phyloP scores from a whole-genome alignment of 1,139 yeast genomes.

The Geotrichum aggregatum region DNA sequence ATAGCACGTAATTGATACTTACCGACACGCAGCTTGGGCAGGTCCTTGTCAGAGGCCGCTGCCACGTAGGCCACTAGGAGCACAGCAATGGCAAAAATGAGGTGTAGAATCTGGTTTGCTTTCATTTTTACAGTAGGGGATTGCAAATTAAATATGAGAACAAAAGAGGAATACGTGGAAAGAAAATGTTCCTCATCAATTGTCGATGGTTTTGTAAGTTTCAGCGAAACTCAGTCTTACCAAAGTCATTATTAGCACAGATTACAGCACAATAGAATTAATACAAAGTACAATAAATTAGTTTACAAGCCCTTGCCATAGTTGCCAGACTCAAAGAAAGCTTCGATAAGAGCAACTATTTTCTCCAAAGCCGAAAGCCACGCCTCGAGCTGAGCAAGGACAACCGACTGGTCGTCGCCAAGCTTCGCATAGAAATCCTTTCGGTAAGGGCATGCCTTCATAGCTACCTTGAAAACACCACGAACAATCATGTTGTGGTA shows the following conservation, averaged over 20 bases:
- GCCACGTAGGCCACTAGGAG: slow-evolving; percentile 20
- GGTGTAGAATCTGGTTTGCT: slow-evolving; percentile 5
- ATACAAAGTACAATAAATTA: slow-evolving; percentile 1
- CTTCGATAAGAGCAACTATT: slow-evolving; percentile 68
- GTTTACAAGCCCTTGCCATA: slow-evolving; percentile 83
- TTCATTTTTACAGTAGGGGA: slow-evolving; percentile 4
- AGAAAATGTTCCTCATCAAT: slow-evolving; percentile 4
- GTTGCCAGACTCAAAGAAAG: slow-evolving; percentile 72
- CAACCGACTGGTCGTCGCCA: slow-evolving; percentile 47
- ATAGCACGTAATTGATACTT: too few relatives aligned
- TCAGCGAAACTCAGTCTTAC: too few relatives aligned
- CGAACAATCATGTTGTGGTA: slow-evolving; percentile 77
- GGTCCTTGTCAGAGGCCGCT: slow-evolving; percentile 26
- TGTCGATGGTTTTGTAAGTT: not conserved
- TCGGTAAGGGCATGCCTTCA: slow-evolving; percentile 94
- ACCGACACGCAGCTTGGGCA: slow-evolving; percentile 33
- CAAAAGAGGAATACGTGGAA: not conserved
- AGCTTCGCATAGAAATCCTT: slow-evolving; percentile 77
- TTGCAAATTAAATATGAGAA: not conserved
- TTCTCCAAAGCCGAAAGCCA: slow-evolving; percentile 78
- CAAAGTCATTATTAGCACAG: too few relatives aligned
- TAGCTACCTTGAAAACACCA: slow-evolving; percentile 86
- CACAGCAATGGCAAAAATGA: slow-evolving; percentile 22
- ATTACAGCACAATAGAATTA: too few relatives aligned
- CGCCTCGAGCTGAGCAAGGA: slow-evolving; percentile 55